A percentile compares a stretch with the other conserved stretches of the same genome.
Conservation (phyloP, 768 basidiomycete species). For the Kwoniella dendrophila region DNA sequence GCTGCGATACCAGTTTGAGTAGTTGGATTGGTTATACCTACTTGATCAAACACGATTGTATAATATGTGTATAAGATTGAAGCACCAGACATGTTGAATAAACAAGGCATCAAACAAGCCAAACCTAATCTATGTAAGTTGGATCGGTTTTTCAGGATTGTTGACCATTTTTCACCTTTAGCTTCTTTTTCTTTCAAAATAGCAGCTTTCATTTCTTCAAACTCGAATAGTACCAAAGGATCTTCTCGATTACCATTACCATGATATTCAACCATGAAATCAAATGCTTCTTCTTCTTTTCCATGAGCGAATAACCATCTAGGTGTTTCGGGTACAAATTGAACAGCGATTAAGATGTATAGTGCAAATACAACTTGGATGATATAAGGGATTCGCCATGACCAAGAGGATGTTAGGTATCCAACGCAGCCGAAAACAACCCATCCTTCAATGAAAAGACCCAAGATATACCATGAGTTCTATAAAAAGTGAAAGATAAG, state of each 20-base stretch:
- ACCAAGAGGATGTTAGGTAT: slow-evolving; percentile 50
- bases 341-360: slow-evolving; percentile 55
- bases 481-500: not conserved
- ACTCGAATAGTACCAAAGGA: slow-evolving; percentile 56
- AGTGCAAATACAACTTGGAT: slow-evolving; percentile 54
- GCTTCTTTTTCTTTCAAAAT: slow-evolving; percentile 50
- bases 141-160: slow-evolving; percentile 44
- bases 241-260: slow-evolving; percentile 55
- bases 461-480: slow-evolving; percentile 57
- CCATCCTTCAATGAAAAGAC: slow-evolving; percentile 54
- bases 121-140: slow-evolving; percentile 53
- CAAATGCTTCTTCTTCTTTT: slow-evolving; percentile 52
- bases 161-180: slow-evolving; percentile 54
- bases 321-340: slow-evolving; percentile 57
- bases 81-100: slow-evolving; percentile 31
- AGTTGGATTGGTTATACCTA: slow-evolving; percentile 55
- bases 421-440: slow-evolving; percentile 50
- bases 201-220: slow-evolving; percentile 56
- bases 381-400: slow-evolving; percentile 56
- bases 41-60: slow-evolving; percentile 49
- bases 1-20: slow-evolving; percentile 58
- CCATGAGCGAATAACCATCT: slow-evolving; percentile 54
- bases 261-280: slow-evolving; percentile 55
- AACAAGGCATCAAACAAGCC: slow-evolving; percentile 54
- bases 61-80: slow-evolving; percentile 57